Evolutionary conservation across 2,329 filamentous ascomycete genomes (phyloP), one percentile per base, ranked within the genome.

Genomic region (Diaporthe velutina): DNA sequence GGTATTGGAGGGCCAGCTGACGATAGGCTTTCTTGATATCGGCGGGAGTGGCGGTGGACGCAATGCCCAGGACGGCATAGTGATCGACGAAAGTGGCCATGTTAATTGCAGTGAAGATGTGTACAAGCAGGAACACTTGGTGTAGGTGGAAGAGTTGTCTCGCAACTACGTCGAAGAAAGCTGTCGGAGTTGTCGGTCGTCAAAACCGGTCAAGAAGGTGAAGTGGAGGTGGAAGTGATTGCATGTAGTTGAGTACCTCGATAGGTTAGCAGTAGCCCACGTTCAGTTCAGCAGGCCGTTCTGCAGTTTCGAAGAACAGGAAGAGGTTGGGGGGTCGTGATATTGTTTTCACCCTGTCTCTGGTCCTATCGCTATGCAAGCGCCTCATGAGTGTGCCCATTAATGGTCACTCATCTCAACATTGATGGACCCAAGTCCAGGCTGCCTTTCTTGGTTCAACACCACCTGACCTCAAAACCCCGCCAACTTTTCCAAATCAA

Each of bases 91-190:
- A 58, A 28, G 30, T 35, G 12, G 55, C 30, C 55, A 58, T 58
- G 3, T 7, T n/a, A 6, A 4, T 33, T 17, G 30, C 5, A 2
- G n/a, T 6, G 8, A 2, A 38, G 10, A 58, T 0, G 1, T 13
- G n/a, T 25, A 52, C 48, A 52, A 38, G 38, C 3, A 38, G 10
- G 22, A 38, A n/a, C 17, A 28, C 19, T 19, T 30, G 6, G 9
- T 13, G 28, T 28, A 33, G 17, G 33, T 12, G 33, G 17, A 13
- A 19, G 25, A 19, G 28, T 19, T 17, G 28, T 35, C 15, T 57
- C 8, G 30, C 30, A 19, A 9, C 17, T 12, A 22, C 25, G 30
- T n/a, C 17, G 54, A 12, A 4, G 30, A 13, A n/a, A 12, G n/a
- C 30, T 33, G 9, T 33, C 7, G 8, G 28, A 33, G 52, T 9